Percentiles rank a stretch among this genome's conserved stretches.
Conservation (phyloP, 805 yeast genomes). For the Candida boleticola region DNA sequence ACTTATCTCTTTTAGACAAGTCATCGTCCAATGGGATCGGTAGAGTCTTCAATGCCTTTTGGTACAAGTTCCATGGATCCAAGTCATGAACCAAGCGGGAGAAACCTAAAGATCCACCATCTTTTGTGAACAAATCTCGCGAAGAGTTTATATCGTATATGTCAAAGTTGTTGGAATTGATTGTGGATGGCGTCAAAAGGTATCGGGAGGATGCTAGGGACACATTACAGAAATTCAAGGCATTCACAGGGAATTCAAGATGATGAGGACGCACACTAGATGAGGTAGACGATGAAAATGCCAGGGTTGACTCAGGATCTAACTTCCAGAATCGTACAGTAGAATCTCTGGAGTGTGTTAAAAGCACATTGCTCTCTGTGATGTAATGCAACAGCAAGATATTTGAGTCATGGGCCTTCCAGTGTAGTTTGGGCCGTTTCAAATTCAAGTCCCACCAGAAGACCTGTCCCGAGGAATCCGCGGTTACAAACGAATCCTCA, state of each 20-base stretch:
- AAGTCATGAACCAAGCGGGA: constrained; percentile 33
- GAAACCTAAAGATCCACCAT: constrained; percentile 12
- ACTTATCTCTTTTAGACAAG: constrained; percentile 29
- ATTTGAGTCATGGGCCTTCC: constrained; percentile 58
- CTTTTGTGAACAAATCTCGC: neutral
- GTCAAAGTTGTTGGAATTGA: constrained; percentile 63
- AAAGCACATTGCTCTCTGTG: constrained; percentile 21
- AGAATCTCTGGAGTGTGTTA: constrained; percentile 72
- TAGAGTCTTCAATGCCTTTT: constrained; percentile 10
- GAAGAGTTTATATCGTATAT: constrained; percentile 37
- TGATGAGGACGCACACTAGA: constrained; percentile 9
- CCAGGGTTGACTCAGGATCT: constrained; percentile 9
- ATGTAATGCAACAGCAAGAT: constrained; percentile 45
- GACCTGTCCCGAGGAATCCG: constrained; percentile 62
- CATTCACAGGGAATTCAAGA: constrained; percentile 57
- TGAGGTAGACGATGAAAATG: neutral
- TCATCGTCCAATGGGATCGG: constrained; percentile 13
- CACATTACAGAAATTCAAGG: constrained; percentile 71
- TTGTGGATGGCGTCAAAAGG: constrained; percentile 60
- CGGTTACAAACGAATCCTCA: constrained; percentile 39
- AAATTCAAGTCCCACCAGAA: constrained; percentile 63
- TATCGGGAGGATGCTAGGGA: constrained; percentile 24
- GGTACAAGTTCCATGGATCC: constrained; percentile 20
- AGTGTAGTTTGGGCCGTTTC: constrained; percentile 53
- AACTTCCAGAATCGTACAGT: constrained; percentile 46